A percentile compares a stretch with the other conserved stretches of the same genome.
Conservation (phyloP, 192 early-diverging fungal species). For the Spizellomyces punctatus region DNA sequence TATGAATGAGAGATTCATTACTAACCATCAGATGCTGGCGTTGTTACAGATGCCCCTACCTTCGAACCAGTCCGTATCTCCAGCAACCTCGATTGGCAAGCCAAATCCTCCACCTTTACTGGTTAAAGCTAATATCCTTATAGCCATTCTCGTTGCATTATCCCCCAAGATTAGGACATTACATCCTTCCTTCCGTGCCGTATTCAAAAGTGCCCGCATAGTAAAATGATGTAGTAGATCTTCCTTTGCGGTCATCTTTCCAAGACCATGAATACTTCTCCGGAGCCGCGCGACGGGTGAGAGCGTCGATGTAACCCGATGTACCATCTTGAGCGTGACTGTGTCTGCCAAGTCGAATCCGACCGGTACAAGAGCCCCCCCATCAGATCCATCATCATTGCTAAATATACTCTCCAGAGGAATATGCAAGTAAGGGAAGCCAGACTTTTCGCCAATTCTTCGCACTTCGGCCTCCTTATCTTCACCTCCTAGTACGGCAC, state of each 20-base stretch:
- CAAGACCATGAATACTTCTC: slow-evolving; percentile 56
- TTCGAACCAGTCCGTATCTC: slow-evolving; percentile 57
- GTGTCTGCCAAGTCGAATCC: slow-evolving; percentile 8
- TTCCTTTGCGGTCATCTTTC: slow-evolving; percentile 68
- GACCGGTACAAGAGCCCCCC: slow-evolving; percentile 2
- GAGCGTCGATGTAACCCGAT: neutral
- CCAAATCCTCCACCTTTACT: slow-evolving; percentile 87
- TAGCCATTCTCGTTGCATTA: slow-evolving; percentile 77
- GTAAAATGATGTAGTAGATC: slow-evolving; percentile 70
- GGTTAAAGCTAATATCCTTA: slow-evolving; percentile 73
- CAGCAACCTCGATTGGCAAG: slow-evolving; percentile 73
- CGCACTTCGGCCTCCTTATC: slow-evolving; percentile 21
- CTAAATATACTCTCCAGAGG: slow-evolving; percentile 70
- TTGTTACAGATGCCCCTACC: slow-evolving; percentile 25
- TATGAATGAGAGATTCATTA: slow-evolving; percentile 16
- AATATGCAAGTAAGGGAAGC: slow-evolving; percentile 41
- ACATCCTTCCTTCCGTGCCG: slow-evolving; percentile 59
- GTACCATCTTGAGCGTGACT: neutral
- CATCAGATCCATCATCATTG: slow-evolving; percentile 32
- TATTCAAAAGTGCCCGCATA: slow-evolving; percentile 52
- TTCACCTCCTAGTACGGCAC: slow-evolving; percentile 49
- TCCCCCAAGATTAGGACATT: slow-evolving; percentile 73
- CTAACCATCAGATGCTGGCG: slow-evolving; percentile 4
- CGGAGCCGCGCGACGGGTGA: slow-evolving; percentile 45
- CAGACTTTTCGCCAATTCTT: slow-evolving; percentile 12